These are phyloP conservation scores for Byssothecium circinans DNA, from an alignment of 2,329 filamentous ascomycete species.

Conservation along the genomic window DNA sequence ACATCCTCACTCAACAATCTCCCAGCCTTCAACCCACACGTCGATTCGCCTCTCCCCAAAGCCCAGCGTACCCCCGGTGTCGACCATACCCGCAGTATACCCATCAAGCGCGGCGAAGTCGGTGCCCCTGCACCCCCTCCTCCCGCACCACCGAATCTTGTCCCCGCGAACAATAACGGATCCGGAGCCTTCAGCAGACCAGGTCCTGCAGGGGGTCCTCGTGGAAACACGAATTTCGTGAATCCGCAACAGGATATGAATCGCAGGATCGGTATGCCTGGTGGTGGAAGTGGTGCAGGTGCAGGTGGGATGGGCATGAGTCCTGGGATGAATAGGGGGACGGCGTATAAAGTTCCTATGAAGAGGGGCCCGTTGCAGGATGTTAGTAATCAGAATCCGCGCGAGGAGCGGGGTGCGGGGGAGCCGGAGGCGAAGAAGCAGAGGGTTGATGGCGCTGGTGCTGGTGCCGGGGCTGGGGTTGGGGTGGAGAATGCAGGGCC, in stretches of 20 bases:
- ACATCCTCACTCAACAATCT: slow-evolving; percentile 34
- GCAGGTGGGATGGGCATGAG: slow-evolving; percentile 32
- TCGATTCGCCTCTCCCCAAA: slow-evolving; percentile 69
- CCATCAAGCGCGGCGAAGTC: slow-evolving; percentile 59
- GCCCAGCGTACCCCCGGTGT: slow-evolving; percentile 78
- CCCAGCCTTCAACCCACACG: slow-evolving; percentile 52
- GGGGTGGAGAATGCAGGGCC: slow-evolving; percentile 25
- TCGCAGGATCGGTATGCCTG: slow-evolving; percentile 54
- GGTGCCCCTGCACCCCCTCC: slow-evolving; percentile 17
- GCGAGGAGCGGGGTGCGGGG: slow-evolving; percentile 21
- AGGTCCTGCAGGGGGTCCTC: not conserved
- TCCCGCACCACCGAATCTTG: slow-evolving; percentile 8
- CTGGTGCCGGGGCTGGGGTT: not conserved
- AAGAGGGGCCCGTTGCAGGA: slow-evolving; percentile 46
- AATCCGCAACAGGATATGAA: slow-evolving; percentile 52
- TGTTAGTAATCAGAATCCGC: slow-evolving; percentile 47
- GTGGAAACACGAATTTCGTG: slow-evolving; percentile 46
- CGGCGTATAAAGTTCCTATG: slow-evolving; percentile 50
- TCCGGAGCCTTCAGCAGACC: slow-evolving; percentile 17
- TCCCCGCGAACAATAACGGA: not conserved
- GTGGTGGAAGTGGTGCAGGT: slow-evolving; percentile 18
- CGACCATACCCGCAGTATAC: slow-evolving; percentile 76
- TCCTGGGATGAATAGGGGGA: slow-evolving; percentile 47
- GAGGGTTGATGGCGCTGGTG: slow-evolving; percentile 31
- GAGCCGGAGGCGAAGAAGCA: slow-evolving; percentile 47